Evolutionary conservation across 495 filamentous ascomycete species (phyloP), one percentile per base, ranked within the genome.

Genomic region (Hypoxylon fragiforme): DNA sequence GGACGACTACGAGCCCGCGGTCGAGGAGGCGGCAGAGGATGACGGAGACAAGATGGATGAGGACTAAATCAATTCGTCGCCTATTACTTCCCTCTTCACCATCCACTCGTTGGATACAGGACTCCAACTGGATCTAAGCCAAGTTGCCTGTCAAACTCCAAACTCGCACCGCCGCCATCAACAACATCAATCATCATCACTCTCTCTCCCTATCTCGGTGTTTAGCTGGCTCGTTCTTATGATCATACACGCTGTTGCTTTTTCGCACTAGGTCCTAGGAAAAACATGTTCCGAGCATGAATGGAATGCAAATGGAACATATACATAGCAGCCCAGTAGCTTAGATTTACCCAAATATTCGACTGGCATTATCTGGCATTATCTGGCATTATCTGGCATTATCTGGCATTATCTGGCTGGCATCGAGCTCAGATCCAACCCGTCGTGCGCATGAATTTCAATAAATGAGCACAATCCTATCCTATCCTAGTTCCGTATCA

Each of bases 1-100:
- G 30, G 86, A 87, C 28, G 87, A 90, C 11, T 76, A 77, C 60
- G 74, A 61, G 50, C 65, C 66, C 31, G 46, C 48, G 11, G 40
- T 66, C 18, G 70, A 20, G 12, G 31, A 67, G 65, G 31, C 68
- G 66, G 57, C 48, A 14, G 68, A 74, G 57, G 73, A 72, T 8
- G 43, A 62, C 7, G 64, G 50, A 22, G 74, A 76, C 49, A 71
- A 72, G 65, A 77, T 79, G 76, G 70, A 76, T 21, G 76, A 77
- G 65, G 73, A 76, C 44, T 75, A 75, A 59, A 28, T 4, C 19
- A 12, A 13, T 26, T 7, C 53, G 8, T 40, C 8, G n/a, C n/a
- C n/a, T n/a, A 26, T n/a, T 14, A 28, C 19, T 20, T 35, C 8
- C 5, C 16, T 32, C 38, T 14, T 41, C 18, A 21, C 20, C n/a